These are phyloP conservation scores for Sporormia fimetaria DNA, from an alignment of 495 filamentous ascomycete genomes.

Conservation along the genomic window DNA sequence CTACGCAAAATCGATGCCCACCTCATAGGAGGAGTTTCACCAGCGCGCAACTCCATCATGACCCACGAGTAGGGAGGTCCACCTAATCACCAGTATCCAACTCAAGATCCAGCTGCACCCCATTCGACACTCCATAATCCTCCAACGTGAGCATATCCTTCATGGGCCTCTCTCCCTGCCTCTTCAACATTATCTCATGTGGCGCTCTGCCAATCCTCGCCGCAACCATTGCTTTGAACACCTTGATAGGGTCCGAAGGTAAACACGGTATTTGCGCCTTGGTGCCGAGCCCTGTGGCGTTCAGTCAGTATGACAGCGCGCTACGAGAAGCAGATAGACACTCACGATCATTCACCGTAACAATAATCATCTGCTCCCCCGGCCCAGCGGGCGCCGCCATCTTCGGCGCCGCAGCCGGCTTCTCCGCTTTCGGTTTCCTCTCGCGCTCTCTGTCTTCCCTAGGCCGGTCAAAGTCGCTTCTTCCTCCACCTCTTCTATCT, in stretches of 20 bases:
- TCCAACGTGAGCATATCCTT: slow-evolving; percentile 76
- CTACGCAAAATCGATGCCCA: too few species aligned
- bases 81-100: slow-evolving; percentile 25
- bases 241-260: slow-evolving; percentile 63
- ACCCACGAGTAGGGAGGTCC: too few species aligned
- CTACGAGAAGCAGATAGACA: too few species aligned
- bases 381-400: slow-evolving; percentile 29
- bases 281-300: slow-evolving; percentile 73
- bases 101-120: slow-evolving; percentile 75
- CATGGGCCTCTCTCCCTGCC: slow-evolving; percentile 83
- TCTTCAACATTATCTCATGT: slow-evolving; percentile 81
- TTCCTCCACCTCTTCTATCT: slow-evolving; percentile 9
- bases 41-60: not conserved
- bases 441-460: not conserved
- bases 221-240: slow-evolving; percentile 86
- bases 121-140: slow-evolving; percentile 83
- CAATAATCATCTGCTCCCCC: slow-evolving; percentile 75
- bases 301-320: too few species aligned
- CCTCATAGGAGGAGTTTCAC: too few species aligned
- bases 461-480: slow-evolving; percentile 10
- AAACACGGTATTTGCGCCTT: slow-evolving; percentile 84
- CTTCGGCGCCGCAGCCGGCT: slow-evolving; percentile 1
- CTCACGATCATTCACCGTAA: slow-evolving; percentile 88
- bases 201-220: slow-evolving; percentile 75
- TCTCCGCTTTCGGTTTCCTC: not conserved